phyloP scores from a whole-genome alignment of 192 early-diverging fungal genomes.

The Lobosporangium transversale region DNA sequence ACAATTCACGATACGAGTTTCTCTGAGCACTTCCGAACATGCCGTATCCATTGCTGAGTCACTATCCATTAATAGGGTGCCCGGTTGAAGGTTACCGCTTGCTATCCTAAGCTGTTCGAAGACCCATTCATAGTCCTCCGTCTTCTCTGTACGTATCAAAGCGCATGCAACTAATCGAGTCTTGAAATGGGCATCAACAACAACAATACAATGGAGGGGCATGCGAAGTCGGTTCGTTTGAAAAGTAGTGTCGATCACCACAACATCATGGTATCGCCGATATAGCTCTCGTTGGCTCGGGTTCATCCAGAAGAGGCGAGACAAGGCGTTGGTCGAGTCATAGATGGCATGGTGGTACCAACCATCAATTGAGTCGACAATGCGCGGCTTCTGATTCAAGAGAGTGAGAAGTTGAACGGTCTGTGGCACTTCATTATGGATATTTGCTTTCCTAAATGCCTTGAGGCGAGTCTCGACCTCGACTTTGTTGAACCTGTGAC shows the following conservation, averaged over 20 bases:
- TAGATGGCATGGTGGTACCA: background rate
- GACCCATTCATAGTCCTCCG: background rate
- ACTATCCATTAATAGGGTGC: background rate
- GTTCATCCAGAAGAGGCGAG: background rate
- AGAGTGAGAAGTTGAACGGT: too few species aligned
- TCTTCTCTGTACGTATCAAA: background rate
- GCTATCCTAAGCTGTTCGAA: background rate
- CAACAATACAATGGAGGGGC: background rate
- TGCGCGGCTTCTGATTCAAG: background rate
- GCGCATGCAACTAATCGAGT: background rate
- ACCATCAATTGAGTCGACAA: background rate
- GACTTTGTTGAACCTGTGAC: too few species aligned
- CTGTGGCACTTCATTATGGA: too few species aligned
- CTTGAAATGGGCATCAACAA: background rate
- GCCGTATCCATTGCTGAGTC: background rate
- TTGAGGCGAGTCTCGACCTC: too few species aligned
- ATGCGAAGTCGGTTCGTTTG: background rate
- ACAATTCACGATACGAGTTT: background rate
- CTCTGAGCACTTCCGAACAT: background rate
- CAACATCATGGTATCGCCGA: background rate
- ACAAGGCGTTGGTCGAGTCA: background rate
- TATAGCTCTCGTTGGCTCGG: background rate
- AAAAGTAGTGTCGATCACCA: background rate
- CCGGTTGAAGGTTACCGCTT: background rate
- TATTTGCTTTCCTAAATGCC: too few species aligned